Conservation (phyloP, 345 rosid genomes). For the Aquilaria yunnanensis region DNA sequence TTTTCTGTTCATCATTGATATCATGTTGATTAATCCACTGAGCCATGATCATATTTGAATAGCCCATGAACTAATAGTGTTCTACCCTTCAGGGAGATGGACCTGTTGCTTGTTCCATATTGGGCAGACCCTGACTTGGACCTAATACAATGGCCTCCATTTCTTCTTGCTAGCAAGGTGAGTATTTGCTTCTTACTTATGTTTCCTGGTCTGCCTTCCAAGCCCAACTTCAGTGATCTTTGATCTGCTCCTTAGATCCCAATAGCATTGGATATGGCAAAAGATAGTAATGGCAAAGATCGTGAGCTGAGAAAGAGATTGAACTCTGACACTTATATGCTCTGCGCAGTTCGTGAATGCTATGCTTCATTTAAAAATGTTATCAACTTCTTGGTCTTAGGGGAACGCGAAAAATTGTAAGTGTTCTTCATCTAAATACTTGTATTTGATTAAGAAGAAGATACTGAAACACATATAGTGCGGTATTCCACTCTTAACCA, state of each 20-base stretch:
- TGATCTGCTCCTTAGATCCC: conserved; percentile 34
- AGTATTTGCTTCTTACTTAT: background rate
- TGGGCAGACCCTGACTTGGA: conserved; percentile 43
- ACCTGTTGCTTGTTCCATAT: conserved; percentile 49
- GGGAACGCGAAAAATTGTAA: conserved; percentile 41
- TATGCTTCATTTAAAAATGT: conserved; percentile 47
- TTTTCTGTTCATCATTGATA: background rate
- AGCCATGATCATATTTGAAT: too few species aligned
- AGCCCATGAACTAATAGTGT: conserved; percentile 6
- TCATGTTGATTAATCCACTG: too few species aligned
- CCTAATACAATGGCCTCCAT: conserved; percentile 56
- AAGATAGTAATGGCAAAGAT: conserved; percentile 46
- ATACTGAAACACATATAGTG: background rate
- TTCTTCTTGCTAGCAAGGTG: conserved; percentile 59
- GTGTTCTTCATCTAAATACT: conserved; percentile 12
- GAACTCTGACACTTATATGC: conserved; percentile 42
- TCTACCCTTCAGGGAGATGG: conserved; percentile 40
- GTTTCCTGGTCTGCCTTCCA: background rate
- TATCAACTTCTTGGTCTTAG: conserved; percentile 36
- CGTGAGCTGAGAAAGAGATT: conserved; percentile 46
- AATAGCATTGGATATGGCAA: conserved; percentile 63
- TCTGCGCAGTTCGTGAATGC: conserved; percentile 44
- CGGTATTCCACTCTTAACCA: background rate
- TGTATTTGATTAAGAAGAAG: background rate
- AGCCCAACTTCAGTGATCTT: conserved; percentile 5